Percentiles rank a stretch among this genome's conserved stretches.
phyloP scores from a whole-genome alignment of 1,284 basidiomycete species.

The Rhodotorula sp. region DNA sequence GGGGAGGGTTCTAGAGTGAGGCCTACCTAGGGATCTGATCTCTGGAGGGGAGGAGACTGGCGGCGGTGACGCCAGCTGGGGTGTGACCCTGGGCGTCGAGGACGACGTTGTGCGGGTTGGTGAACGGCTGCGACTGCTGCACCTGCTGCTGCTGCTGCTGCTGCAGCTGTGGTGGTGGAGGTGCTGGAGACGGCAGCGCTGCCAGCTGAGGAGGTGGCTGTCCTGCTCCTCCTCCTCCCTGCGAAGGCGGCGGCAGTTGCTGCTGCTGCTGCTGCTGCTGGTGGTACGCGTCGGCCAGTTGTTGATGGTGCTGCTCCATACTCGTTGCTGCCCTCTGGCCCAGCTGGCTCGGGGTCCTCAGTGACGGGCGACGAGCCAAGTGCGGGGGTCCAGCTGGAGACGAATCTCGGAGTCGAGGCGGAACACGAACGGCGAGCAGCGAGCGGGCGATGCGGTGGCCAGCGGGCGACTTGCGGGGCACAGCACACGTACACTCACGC shows the following conservation, averaged over 20 bases:
- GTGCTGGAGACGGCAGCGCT: too few relatives aligned
- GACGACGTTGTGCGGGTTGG: constrained; percentile 5
- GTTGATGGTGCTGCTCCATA: neutral
- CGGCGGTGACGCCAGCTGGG: constrained; percentile 31
- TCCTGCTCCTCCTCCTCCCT: too few relatives aligned
- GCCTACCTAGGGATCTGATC: constrained; percentile 38
- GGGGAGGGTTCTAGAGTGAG: neutral
- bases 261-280: neutral
- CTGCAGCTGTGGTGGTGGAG: neutral
- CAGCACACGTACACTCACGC: neutral
- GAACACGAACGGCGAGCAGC: neutral
- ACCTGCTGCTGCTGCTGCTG: neutral
- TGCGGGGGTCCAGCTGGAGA: neutral
- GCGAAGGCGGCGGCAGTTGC: neutral
- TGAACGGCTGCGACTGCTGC: neutral
- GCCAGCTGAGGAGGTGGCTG: too few relatives aligned
- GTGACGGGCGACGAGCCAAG: neutral
- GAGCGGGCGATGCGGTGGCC: neutral
- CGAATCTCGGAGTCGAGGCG: too few relatives aligned
- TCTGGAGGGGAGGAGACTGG: constrained; percentile 27
- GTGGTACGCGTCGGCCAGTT: neutral
- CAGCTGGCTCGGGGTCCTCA: too few relatives aligned
- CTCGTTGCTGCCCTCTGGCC: too few relatives aligned
- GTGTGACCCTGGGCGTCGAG: constrained; percentile 35
- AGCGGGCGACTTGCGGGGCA: neutral